A percentile compares a stretch with the other conserved stretches of the same genome.
Conservation (phyloP, 441 rosid species). For the Rhodomyrtus psidioides region DNA sequence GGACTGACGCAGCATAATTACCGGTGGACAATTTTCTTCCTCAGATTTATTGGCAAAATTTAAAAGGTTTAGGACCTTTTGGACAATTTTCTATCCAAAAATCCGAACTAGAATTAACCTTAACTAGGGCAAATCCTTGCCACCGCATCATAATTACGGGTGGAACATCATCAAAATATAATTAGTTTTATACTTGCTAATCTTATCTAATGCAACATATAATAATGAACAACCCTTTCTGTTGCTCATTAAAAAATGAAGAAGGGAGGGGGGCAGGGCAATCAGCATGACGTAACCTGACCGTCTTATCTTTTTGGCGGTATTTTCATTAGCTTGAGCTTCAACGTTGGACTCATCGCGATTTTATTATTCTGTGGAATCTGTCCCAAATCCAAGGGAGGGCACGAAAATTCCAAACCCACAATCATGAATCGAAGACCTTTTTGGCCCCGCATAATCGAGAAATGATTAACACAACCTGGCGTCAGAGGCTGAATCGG, state of each 20-base stretch:
- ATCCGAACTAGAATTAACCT: neutral
- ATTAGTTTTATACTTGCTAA: neutral
- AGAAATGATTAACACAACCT: neutral
- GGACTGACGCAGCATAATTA: no score
- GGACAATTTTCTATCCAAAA: neutral
- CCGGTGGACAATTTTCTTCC: no score
- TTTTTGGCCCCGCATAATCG: neutral
- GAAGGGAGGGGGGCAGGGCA: neutral
- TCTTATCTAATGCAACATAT: neutral
- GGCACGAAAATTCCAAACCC: neutral
- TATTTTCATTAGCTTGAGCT: neutral
- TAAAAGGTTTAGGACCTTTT: no score
- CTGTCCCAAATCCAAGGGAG: neutral
- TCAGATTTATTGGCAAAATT: no score
- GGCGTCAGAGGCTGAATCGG: neutral
- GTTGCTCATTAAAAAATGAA: rapidly evolving
- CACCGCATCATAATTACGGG: neutral
- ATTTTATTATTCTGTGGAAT: neutral
- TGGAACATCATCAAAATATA: neutral
- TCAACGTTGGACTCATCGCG: neutral
- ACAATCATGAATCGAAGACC: neutral
- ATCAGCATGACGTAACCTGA: neutral
- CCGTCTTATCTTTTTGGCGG: neutral
- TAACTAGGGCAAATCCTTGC: neutral
- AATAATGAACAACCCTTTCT: neutral